Conservation (phyloP, 2,329 filamentous ascomycete genomes). For the Claviceps sorghi region DNA sequence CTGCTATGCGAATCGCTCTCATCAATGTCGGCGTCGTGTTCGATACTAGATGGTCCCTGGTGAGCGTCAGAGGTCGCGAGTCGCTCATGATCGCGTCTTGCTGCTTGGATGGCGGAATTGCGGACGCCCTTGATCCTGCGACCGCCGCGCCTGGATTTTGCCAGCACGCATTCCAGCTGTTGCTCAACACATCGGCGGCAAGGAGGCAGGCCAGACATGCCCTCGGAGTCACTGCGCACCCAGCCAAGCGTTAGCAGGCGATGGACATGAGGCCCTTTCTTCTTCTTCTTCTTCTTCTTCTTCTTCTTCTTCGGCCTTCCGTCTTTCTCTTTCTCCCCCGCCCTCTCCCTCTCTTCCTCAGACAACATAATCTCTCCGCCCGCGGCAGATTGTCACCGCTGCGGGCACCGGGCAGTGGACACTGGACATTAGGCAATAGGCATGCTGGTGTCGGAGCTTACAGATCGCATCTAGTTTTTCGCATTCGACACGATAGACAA, state of each 20-base stretch:
- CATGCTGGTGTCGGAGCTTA: constrained; percentile 8
- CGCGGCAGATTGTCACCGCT: background rate
- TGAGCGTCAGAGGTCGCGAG: background rate
- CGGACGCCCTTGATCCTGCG: constrained; percentile 18
- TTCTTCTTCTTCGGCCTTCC: background rate
- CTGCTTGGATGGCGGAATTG: constrained; percentile 4
- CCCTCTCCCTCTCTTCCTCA: background rate
- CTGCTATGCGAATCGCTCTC: constrained; percentile 3
- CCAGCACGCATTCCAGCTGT: constrained; percentile 23
- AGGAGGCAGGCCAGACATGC: constrained; percentile 20
- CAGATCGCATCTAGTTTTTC: constrained; percentile 20
- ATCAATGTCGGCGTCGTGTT: constrained; percentile 7
- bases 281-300: background rate
- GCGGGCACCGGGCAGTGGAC: too few species aligned
- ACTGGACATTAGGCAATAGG: too few species aligned
- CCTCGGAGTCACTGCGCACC: constrained; percentile 16
- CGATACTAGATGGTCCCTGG: background rate
- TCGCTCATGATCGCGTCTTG: background rate
- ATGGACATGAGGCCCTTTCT: background rate
- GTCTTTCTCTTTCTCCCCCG: background rate
- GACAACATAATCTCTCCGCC: too few species aligned
- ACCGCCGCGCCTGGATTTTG: constrained; percentile 25
- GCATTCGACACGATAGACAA: constrained; percentile 17
- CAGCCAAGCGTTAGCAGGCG: constrained; percentile 6
- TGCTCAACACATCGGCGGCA: constrained; percentile 25